Percentiles rank a stretch among this genome's conserved stretches.
phyloP scores from a whole-genome alignment of 352 stramenopile species.

The Globisporangium barbulae region DNA sequence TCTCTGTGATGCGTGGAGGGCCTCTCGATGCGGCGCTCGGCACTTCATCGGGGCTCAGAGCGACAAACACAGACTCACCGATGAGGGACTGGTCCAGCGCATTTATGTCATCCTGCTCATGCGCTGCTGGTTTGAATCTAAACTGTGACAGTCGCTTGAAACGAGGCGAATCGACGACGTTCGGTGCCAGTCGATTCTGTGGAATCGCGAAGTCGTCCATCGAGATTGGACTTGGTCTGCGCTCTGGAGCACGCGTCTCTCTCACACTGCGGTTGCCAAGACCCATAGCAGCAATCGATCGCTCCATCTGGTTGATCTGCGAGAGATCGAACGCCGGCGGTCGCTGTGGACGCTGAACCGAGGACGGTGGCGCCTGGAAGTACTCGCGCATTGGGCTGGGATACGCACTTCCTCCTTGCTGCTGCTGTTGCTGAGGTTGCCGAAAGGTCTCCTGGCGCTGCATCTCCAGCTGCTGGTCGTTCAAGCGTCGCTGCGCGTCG shows the following conservation, averaged over 20 bases:
- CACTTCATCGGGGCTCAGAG: slow-evolving; percentile 25
- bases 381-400: slow-evolving; percentile 5
- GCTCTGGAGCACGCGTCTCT: slow-evolving; percentile 19
- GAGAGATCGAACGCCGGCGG: slow-evolving; percentile 14
- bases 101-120: slow-evolving; percentile 24
- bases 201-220: slow-evolving; percentile 59
- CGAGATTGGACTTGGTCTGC: slow-evolving; percentile 48
- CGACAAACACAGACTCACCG: slow-evolving; percentile 71
- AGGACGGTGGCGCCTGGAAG: neutral
- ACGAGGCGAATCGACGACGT: slow-evolving; percentile 31
- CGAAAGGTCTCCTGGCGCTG: slow-evolving; percentile 16
- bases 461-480: slow-evolving; percentile 52
- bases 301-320: slow-evolving; percentile 17
- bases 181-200: slow-evolving; percentile 23
- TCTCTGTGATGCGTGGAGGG: slow-evolving; percentile 28
- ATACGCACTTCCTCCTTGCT: neutral
- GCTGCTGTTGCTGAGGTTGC: slow-evolving; percentile 20
- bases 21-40: slow-evolving; percentile 4
- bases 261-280: slow-evolving; percentile 3
- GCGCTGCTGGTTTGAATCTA: slow-evolving; percentile 10
- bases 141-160: slow-evolving; percentile 43
- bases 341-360: slow-evolving; percentile 8
- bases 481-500: slow-evolving; percentile 53
- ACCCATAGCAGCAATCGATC: slow-evolving; percentile 14
- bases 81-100: slow-evolving; percentile 55